Evolutionary conservation across 352 stramenopile genomes (phyloP), one percentile per base, ranked within the genome.

Genomic region (Pythium phragmiticola): DNA sequence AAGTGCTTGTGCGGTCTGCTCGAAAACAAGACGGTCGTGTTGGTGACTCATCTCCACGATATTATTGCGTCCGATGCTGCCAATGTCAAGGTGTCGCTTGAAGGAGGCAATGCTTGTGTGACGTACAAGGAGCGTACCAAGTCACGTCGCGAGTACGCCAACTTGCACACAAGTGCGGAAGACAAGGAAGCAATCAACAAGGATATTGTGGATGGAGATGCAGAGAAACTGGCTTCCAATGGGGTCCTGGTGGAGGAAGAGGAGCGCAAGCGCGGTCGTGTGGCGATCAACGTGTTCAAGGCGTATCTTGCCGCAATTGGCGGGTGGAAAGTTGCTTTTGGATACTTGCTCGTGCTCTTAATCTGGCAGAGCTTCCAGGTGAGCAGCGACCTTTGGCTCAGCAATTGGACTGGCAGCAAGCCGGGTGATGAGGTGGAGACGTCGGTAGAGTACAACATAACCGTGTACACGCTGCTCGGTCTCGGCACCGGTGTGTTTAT

Each of bases 11-110:
- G 70, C 17, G 63, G 69, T 14, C 65, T 83, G 56, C 60, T 84
- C 13, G 61, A 57, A 21, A 47, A 68, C 68, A 85, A 85, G 54
- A 96, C 84, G 8, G 76, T 98, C 1, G 71, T 98, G 30, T 69
- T 98, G 28, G 91, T 98, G 2, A 98, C 94, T 5, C 96, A 98
- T 75, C 85, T 82, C 47, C 67, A 97, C 2, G 87, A 98, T 8
- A 75, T 80, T 37, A 79, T 81, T 12, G 48, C 26, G 17, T 82
- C 77, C 0, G 19, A 48, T 2, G 67, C 51, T 0, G 57, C 36
- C 9, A 69, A 77, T 42, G 50, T 61, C 30, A 70, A 72, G 45
- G 30, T 77, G 17, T 21, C 50, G 5, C 37, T 75, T 12, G 55
- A 58, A 13, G 33, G 61, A 9, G 56, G 57, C 21, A 9, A 34